Conservation (phyloP, 2,329 filamentous ascomycete species). For the Trichoderma sp. region DNA sequence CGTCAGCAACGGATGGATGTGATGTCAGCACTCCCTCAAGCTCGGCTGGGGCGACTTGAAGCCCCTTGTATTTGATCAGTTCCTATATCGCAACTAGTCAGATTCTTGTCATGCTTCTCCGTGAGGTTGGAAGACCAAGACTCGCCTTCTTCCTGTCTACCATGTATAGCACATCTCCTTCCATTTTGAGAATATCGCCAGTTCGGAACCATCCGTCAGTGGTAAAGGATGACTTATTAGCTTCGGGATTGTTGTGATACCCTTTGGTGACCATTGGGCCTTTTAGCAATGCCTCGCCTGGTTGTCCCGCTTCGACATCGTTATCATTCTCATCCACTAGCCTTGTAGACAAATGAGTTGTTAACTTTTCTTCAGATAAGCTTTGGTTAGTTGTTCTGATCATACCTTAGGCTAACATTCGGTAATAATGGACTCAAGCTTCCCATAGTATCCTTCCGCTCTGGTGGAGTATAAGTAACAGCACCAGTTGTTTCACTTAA, state of each 20-base stretch:
- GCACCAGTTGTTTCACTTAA: slow-evolving; percentile 56
- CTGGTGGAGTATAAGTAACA: slow-evolving; percentile 47
- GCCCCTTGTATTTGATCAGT: slow-evolving; percentile 57
- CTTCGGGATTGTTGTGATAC: slow-evolving; percentile 68
- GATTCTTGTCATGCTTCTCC: neutral
- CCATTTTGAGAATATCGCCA: slow-evolving; percentile 74
- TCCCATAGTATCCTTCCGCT: slow-evolving; percentile 45
- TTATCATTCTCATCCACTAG: slow-evolving; percentile 43
- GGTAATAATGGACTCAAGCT: slow-evolving; percentile 43
- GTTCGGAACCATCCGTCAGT: slow-evolving; percentile 69
- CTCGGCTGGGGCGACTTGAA: slow-evolving; percentile 68
- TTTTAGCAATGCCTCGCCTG: slow-evolving; percentile 67
- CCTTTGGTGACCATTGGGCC: slow-evolving; percentile 73
- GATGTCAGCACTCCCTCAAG: slow-evolving; percentile 51
- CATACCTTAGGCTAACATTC: slow-evolving; percentile 33
- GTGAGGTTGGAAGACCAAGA: neutral
- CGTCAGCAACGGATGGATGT: slow-evolving; percentile 52
- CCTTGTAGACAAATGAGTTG: slow-evolving; percentile 25
- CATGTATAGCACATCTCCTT: slow-evolving; percentile 71
- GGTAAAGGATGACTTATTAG: slow-evolving; percentile 61
- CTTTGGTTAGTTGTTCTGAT: neutral
- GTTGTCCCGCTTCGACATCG: slow-evolving; percentile 41
- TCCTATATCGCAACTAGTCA: slow-evolving; percentile 48
- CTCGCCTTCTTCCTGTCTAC: slow-evolving; percentile 73
- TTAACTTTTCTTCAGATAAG: neutral